phyloP scores from a whole-genome alignment of 1,284 basidiomycete species.

The Leccinum angustisporum region DNA sequence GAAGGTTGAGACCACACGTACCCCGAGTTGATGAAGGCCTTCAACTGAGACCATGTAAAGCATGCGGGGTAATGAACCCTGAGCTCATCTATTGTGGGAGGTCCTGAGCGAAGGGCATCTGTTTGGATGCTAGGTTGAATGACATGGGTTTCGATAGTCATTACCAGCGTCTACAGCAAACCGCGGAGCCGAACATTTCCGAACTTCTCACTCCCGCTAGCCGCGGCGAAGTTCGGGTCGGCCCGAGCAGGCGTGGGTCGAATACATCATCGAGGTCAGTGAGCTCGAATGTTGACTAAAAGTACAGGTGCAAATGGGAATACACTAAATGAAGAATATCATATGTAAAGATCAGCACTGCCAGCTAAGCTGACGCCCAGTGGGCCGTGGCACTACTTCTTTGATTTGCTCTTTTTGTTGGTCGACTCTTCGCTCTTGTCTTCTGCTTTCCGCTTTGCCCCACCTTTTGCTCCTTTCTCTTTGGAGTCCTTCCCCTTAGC shows the following conservation, averaged over 20 bases:
- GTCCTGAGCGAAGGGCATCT: slow-evolving; percentile 39
- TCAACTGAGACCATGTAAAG: slow-evolving; percentile 74
- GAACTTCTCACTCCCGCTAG: background rate
- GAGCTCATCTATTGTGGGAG: slow-evolving; percentile 66
- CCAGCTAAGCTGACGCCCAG: background rate
- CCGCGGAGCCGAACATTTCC: background rate
- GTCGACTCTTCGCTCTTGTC: slow-evolving; percentile 32
- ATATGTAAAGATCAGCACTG: background rate
- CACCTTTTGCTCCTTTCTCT: slow-evolving; percentile 35
- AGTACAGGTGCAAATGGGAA: slow-evolving; percentile 20
- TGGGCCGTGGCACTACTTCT: slow-evolving; percentile 25
- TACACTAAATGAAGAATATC: slow-evolving; percentile 10
- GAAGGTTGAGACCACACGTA: slow-evolving; percentile 30
- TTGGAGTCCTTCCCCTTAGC: slow-evolving; percentile 32
- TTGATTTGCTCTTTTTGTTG: slow-evolving; percentile 36
- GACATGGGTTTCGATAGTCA: slow-evolving; percentile 27
- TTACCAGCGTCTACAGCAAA: slow-evolving; percentile 1
- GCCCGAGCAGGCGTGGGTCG: background rate
- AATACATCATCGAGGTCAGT: background rate
- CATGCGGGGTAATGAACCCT: slow-evolving; percentile 65
- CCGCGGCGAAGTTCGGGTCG: slow-evolving; percentile 1
- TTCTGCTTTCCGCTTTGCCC: slow-evolving; percentile 64
- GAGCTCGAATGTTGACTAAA: background rate
- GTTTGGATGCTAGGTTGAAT: slow-evolving; percentile 1
- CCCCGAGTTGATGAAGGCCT: slow-evolving; percentile 77